phyloP scores from a whole-genome alignment of 1,139 yeast species.

The Pneumocystis wakefieldiae region DNA sequence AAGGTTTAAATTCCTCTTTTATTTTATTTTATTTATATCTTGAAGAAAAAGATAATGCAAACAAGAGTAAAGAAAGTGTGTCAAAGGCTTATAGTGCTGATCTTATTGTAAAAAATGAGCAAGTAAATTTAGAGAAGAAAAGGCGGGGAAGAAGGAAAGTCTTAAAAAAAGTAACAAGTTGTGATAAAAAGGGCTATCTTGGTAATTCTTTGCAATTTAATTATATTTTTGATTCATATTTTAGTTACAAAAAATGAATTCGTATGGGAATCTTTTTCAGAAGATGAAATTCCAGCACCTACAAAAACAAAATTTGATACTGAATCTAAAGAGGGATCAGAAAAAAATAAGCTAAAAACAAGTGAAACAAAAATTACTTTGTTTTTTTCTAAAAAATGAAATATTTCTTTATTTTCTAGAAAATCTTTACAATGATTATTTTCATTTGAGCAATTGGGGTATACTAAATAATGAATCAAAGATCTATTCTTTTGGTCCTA shows the following conservation, averaged over 20 bases:
- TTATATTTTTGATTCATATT: neutral
- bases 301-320: neutral
- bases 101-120: neutral
- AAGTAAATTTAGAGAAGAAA: neutral
- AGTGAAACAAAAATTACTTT: neutral
- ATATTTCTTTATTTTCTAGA: neutral
- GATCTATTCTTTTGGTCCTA: too few relatives aligned
- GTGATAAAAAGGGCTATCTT: constrained; percentile 12
- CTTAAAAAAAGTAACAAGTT: constrained; percentile 11
- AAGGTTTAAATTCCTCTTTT: constrained; percentile 4
- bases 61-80: neutral
- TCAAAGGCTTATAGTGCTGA: neutral
- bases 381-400: neutral
- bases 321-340: neutral
- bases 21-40: constrained; percentile 8
- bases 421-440: neutral
- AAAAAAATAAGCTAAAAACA: neutral
- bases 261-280: constrained; percentile 9
- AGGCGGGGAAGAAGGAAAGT: constrained; percentile 11
- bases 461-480: neutral
- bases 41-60: constrained; percentile 1
- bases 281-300: constrained; percentile 5
- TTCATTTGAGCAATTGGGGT: neutral
- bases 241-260: constrained; percentile 9
- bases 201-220: neutral